These are phyloP conservation scores for Smittium culicis DNA, from an alignment of 371 early-diverging fungal genomes.

Conservation along the genomic window DNA sequence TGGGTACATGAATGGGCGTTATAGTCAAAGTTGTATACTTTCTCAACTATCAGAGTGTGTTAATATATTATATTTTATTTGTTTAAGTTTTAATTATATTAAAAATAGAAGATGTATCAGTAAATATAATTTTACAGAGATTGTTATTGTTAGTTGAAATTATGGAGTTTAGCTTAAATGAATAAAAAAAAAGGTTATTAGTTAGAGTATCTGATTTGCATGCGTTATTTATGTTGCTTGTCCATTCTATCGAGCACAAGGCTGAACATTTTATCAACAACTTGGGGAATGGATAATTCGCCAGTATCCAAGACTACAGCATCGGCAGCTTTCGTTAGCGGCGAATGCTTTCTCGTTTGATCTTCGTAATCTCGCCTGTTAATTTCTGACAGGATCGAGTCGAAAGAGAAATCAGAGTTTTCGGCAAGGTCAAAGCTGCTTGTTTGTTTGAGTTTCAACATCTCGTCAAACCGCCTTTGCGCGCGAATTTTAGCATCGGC, in stretches of 20 bases:
- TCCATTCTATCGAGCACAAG: too few relatives aligned
- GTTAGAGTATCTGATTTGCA: too few relatives aligned
- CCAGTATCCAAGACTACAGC: slow-evolving; percentile 76
- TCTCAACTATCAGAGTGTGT: too few relatives aligned
- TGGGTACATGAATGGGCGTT: not conserved
- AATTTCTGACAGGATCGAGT: slow-evolving; percentile 46
- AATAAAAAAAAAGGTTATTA: too few relatives aligned
- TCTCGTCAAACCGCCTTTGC: slow-evolving; percentile 53
- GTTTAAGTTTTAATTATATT: too few relatives aligned
- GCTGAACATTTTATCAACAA: too few relatives aligned
- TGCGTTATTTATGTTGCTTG: too few relatives aligned
- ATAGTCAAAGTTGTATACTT: too few relatives aligned
- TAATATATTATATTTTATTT: too few relatives aligned
- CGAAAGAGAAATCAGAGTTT: slow-evolving; percentile 18
- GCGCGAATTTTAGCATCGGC: slow-evolving; percentile 66
- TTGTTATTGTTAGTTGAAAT: not conserved
- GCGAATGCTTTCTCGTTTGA: slow-evolving; percentile 54
- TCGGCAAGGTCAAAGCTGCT: slow-evolving; percentile 1
- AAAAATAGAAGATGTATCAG: too few relatives aligned
- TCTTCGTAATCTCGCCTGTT: slow-evolving; percentile 65
- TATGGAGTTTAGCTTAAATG: too few relatives aligned
- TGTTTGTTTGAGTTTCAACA: slow-evolving; percentile 25
- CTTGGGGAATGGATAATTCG: slow-evolving; percentile 48
- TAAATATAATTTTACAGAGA: slow-evolving; percentile 1
- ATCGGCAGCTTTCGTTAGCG: slow-evolving; percentile 61